Base-by-base conservation (phyloP, 179 eudicot genomes). In the Patellifolia procumbens region DNA sequence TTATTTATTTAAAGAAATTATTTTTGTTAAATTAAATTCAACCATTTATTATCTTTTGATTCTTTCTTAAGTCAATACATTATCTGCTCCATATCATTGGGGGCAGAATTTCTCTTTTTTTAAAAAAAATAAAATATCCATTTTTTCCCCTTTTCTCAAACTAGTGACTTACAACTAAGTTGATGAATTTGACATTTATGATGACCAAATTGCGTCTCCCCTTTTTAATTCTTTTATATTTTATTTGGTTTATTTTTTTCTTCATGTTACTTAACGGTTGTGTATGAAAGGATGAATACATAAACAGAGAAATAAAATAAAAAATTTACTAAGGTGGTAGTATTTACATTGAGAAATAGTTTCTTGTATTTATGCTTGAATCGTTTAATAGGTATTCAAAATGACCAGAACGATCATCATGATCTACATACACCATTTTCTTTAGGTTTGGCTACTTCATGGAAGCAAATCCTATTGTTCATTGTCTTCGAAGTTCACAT, bases 121-220 rank as follows among this genome's bases (percentile, higher is more conserved):
- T 56, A 56, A n/a, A 31, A n/a, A 13, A 20, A 62, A 35, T 68
- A 53, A 53, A n/a, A n/a, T n/a, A n/a, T n/a, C n/a, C n/a, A n/a
- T n/a, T 4, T n/a, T 20, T 3, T 64, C 5, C 20, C 31, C 26
- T 16, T 35, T 35, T 72, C 43, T 52, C 61, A 70, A 70, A 70
- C 74, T 56, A 77, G 75, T 77, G 75, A 70, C 80, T 61, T 31
- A 26, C 80, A 70, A 77, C 80, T 70, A 77, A 60, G 63, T 70
- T 69, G 43, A 76, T 56, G 5, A 51, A 73, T 58, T 73, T 73
- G 76, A 73, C 37, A 59, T 70, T 48, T 31, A 22, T 45, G 37
- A 68, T 68, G 72, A 68, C 72, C 24, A 68, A 45, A 68, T 15
- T 67, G 34, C 11, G 28, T 45, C 39, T 48, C 34, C 46, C 4